phyloP scores from a whole-genome alignment of 2,329 filamentous ascomycete species.

The Penicillium freii region DNA sequence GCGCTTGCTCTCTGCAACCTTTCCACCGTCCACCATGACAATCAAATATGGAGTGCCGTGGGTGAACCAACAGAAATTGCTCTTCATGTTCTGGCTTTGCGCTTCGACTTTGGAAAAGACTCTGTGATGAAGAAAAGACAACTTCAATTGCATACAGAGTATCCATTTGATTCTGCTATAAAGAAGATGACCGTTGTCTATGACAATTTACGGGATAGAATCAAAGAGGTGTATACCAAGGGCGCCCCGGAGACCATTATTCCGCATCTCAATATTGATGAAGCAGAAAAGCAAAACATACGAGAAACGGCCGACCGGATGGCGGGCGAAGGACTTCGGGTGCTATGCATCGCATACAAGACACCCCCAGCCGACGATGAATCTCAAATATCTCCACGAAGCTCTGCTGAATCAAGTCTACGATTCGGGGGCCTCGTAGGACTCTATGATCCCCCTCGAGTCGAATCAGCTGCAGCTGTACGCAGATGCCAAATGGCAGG shows the following conservation, averaged over 20 bases:
- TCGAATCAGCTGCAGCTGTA: constrained; percentile 58
- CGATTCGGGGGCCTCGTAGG: constrained; percentile 59
- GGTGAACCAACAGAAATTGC: constrained; percentile 68
- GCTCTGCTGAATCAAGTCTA: constrained; percentile 53
- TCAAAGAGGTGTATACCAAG: constrained; percentile 56
- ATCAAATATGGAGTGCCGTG: constrained; percentile 52
- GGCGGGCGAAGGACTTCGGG: constrained; percentile 58
- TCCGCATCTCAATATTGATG: constrained; percentile 17
- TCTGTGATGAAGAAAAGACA: constrained; percentile 36
- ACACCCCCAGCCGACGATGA: constrained; percentile 29
- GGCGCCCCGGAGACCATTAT: constrained; percentile 63
- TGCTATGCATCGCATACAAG: constrained; percentile 56
- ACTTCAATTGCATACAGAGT: constrained; percentile 50
- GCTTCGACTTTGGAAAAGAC: constrained; percentile 55
- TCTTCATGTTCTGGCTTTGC: constrained; percentile 63
- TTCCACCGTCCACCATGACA: constrained; percentile 49
- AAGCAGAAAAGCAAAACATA: constrained; percentile 22
- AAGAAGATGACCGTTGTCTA: constrained; percentile 68
- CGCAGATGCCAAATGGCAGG: constrained; percentile 54
- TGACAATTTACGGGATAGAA: constrained; percentile 26
- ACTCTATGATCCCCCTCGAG: constrained; percentile 61
- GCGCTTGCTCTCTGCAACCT: constrained; percentile 58
- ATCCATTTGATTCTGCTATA: constrained; percentile 63
- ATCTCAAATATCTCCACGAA: constrained; percentile 41
- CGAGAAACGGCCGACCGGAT: constrained; percentile 53